Base-by-base conservation (phyloP, 495 filamentous ascomycete genomes). In the Penicillium taxi region DNA sequence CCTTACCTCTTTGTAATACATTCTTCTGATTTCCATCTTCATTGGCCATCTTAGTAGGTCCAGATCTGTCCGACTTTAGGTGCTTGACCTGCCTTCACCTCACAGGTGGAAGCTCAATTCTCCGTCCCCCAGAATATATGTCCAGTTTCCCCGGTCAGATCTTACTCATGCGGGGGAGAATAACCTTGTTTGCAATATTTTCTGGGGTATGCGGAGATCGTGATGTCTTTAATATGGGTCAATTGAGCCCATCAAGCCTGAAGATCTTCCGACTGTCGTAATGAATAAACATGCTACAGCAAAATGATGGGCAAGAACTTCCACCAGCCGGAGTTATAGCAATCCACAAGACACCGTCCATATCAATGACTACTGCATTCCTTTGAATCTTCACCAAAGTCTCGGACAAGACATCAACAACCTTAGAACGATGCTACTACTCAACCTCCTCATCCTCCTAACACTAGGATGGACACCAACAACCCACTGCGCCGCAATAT, bases 21-120 rank as follows among this genome's bases (percentile, higher is more conserved):
- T n/a, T n/a, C n/a, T n/a, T n/a, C n/a, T n/a, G n/a, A n/a, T 28
- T 5, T 28, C 26, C 26, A 28, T 41, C 6, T 27, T 12, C 19
- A 17, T 32, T 35, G n/a, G n/a, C n/a, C n/a, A n/a, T n/a, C n/a
- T n/a, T n/a, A n/a, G n/a, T n/a, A n/a, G n/a, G n/a, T n/a, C n/a
- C n/a, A n/a, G n/a, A n/a, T n/a, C n/a, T n/a, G n/a, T n/a, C n/a
- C n/a, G n/a, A n/a, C 23, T 12, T 16, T 20, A 33, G 21, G 14
- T 21, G 11, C 21, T 12, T 7, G 14, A 9, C 3, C 29, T 15
- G 0, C 4, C 24, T 22, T 35, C 26, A n/a, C n/a, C n/a, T 39
- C 13, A 48, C 41, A 52, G 49, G 49, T 49, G 49, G 49, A 52
- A 45, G 49, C 21, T 18, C 18, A 43, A 45, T 52, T 52, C 27